Conservation (phyloP, 2,329 filamentous ascomycete species). For the Orbilia quercus region DNA sequence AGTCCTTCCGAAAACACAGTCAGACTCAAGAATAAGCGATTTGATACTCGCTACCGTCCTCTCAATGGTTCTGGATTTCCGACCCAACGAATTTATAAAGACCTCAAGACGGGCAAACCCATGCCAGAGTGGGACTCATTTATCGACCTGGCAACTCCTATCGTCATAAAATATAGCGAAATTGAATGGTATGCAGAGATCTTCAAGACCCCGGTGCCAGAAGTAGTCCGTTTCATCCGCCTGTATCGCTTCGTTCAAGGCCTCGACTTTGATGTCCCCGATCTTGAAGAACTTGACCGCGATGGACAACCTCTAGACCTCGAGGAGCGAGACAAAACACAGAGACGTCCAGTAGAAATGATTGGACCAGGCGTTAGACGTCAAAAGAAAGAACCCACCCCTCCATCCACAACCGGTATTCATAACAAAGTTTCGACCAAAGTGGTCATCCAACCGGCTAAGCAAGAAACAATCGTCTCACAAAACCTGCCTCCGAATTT, state of each 20-base stretch:
- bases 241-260: conserved; percentile 48
- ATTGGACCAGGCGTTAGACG: conserved; percentile 39
- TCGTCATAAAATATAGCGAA: conserved; percentile 20
- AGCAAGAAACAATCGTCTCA: background rate
- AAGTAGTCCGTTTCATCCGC: conserved; percentile 36
- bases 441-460: background rate
- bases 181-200: conserved; percentile 52
- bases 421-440: background rate
- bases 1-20: conserved; percentile 43
- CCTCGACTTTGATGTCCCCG: conserved; percentile 41
- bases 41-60: conserved; percentile 34
- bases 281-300: conserved; percentile 36
- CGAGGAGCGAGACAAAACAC: conserved; percentile 42
- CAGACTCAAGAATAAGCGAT: conserved; percentile 33
- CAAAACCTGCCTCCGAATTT: conserved; percentile 1
- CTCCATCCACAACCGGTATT: conserved; percentile 10
- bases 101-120: conserved; percentile 40
- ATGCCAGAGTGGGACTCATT: conserved; percentile 54
- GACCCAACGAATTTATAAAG: conserved; percentile 45
- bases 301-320: conserved; percentile 31
- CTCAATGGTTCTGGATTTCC: conserved; percentile 33
- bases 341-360: conserved; percentile 35
- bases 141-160: conserved; percentile 33
- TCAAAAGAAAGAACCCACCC: conserved; percentile 8
- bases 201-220: conserved; percentile 33